phyloP scores from a whole-genome alignment of 2,329 filamentous ascomycete genomes.

The Cladophialophora bantiana region DNA sequence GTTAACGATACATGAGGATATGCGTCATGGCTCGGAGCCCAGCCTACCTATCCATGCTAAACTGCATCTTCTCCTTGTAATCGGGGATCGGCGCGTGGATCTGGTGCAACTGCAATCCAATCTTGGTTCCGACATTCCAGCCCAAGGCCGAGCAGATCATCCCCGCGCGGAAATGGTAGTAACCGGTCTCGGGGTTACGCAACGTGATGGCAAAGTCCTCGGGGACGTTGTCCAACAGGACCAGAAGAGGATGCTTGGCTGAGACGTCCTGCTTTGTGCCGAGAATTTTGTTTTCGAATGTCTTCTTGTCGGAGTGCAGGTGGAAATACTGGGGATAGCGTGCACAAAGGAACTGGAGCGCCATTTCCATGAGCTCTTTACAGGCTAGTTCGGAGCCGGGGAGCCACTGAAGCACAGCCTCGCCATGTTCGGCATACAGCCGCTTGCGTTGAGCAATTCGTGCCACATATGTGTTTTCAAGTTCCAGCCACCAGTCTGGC shows the following conservation, averaged over 20 bases:
- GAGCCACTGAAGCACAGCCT: slow-evolving; percentile 69
- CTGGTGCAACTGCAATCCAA: slow-evolving; percentile 71
- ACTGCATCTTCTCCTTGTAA: slow-evolving; percentile 86
- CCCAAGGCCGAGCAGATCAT: slow-evolving; percentile 80
- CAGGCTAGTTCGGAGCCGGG: slow-evolving; percentile 80
- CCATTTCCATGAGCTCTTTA: slow-evolving; percentile 89
- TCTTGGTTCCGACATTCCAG: slow-evolving; percentile 78
- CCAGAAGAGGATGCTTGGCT: slow-evolving; percentile 68
- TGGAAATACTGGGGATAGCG: slow-evolving; percentile 79
- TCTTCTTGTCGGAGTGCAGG: slow-evolving; percentile 60
- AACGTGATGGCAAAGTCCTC: slow-evolving; percentile 84
- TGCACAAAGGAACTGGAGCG: slow-evolving; percentile 76
- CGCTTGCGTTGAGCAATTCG: slow-evolving; percentile 73
- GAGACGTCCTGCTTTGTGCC: slow-evolving; percentile 67
- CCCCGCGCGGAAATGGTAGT: slow-evolving; percentile 77
- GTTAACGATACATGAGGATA: background rate
- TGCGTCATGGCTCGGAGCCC: background rate
- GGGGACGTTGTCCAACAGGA: slow-evolving; percentile 78
- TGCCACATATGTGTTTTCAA: slow-evolving; percentile 74
- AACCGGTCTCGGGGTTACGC: slow-evolving; percentile 72
- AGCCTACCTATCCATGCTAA: slow-evolving; percentile 79
- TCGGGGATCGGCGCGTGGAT: slow-evolving; percentile 81
- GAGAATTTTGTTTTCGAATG: slow-evolving; percentile 74
- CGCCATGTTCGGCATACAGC: slow-evolving; percentile 69
- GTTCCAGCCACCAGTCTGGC: slow-evolving; percentile 86